Evolutionary conservation across 2,329 filamentous ascomycete genomes (phyloP), one percentile per base, ranked within the genome.

Genomic region (Microthyrium microscopicum): DNA sequence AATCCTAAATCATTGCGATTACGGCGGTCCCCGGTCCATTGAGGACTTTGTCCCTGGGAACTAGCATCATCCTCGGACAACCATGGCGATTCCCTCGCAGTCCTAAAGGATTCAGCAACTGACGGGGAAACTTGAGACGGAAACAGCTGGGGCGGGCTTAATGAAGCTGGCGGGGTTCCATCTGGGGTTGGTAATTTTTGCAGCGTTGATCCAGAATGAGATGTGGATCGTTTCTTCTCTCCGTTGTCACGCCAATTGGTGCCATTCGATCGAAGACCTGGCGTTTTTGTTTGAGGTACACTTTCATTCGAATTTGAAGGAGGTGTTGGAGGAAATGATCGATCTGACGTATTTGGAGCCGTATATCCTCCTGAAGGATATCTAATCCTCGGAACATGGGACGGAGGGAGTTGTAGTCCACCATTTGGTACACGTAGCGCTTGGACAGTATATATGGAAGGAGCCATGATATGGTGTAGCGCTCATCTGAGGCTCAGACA

Each of bases 21-120:
- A 25, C 9, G 22, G 41, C 41, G 37, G 41, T 45, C 21, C 41
- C 41, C 20, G 41, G 39, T 22, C 43, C 41, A 19, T 25, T 25
- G 22, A 8, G 22, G 22, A 25, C 8, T 8, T 39, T 27, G 11
- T 19, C 20, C 13, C 19, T 34, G 20, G 17, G 26, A 21, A 33
- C 18, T 18, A 25, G 17, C 44, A 34, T 46, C 48, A 11, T 45
- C 41, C 24, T 55, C 51, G 1, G 53, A 52, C 17, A 50, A 51
- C 4, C 46, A 40, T 7, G 46, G 48, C 12, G 57, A 54, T 41
- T 62, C 60, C 36, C 50, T 48, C 8, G 60, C 60, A 1, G 60
- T 64, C 28, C 48, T 54, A 42, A 61, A 63, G 0, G 59, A 62
- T 18, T 62, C 60, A 20, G 58, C 57, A 20, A 54, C 58, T 5